Evolutionary conservation across 768 basidiomycete species (phyloP), one percentile per base, ranked within the genome.

Genomic region (Austroboletus festivus): DNA sequence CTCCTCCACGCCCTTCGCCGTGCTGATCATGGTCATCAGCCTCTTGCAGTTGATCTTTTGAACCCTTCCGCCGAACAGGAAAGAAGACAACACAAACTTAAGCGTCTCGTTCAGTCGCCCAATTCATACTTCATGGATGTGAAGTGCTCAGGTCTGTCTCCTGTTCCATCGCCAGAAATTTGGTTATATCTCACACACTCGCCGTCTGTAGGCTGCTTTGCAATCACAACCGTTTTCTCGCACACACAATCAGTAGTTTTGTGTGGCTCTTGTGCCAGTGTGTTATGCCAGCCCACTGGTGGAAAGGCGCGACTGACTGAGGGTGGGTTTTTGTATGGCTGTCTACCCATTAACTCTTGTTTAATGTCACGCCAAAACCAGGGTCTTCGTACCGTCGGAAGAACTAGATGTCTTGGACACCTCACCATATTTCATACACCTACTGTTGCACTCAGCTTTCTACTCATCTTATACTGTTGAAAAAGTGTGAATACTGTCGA

Each of bases 91-190:
- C 95, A 98, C 88, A 98, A 98, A 81, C 89, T 97, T 72, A 98
- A 99, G 83, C 87, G 93, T 70, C 86, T 98, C 62, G 96, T 99
- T 61, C 96, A 97, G 75, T 86, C 86, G 45, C 96, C 96, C 57
- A 93, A 97, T 76, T 98, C 95, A 30, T 98, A 91, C 77, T 98
- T 98, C 77, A 98, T 99, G 96, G 96, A 99, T 65, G 94, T 98
- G 63, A 99, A 98, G 74, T 98, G 95, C 76, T 86, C 95, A 61
- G 93, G 91, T 92, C 53, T 51, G 85, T 74, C 22, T 23, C n/a
- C 16, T 30, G 9, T 31, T 8, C n/a, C n/a, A 13, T 18, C 11
- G 9, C 11, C 26, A 22, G 21, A n/a, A n/a, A 31, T 41, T 16
- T 13, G 16, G 3, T 13, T 12, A 18, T 49, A 1, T 38, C n/a